Base-by-base conservation (phyloP, 805 yeast species). In the Wickerhamia fluorescens region DNA sequence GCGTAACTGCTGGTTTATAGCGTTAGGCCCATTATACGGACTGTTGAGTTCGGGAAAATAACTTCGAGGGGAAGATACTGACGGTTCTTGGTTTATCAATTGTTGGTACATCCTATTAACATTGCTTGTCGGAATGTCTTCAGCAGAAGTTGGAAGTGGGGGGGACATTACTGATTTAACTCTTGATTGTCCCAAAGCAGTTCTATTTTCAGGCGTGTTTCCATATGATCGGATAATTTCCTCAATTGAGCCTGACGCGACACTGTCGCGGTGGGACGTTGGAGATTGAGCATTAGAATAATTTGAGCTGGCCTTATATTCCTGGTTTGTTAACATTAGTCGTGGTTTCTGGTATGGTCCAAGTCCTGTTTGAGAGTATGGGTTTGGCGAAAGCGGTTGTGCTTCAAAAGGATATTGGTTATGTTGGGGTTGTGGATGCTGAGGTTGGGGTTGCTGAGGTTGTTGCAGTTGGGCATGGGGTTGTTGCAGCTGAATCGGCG, bases 261-360 rank as follows among this genome's bases (percentile, higher is more conserved):
- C 16, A 10, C 35, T 31, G 14, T 16, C 22, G 3, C 31, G 21
- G 16, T 30, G 34, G 8, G 23, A n/a, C n/a, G n/a, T n/a, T 8
- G 16, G 3, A n/a, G 16, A 11, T 13, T 23, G 10, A 3, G 36
- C 20, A n/a, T 20, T 25, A 14, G 23, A 22, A 11, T 25, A 23
- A 14, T 31, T 28, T n/a, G 49, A 41, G 14, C 42, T 40, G 15
- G 36, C 30, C 25, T 38, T 36, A 36, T 56, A 54, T 1, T 58
- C 67, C 37, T 58, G 60, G 33, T 61, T 49, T 46, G 60, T 59
- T 31, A 61, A 51, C 68, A 61, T 61, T 24, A 61, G 44, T 16
- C 65, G 40, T 12, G 66, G 66, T 27, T 47, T 58, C 28, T 36
- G 44, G 33, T 38, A 38, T 6, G 58, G 53, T 23, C 38, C 44